A percentile compares a stretch with the other conserved stretches of the same genome.
phyloP scores from a whole-genome alignment of 805 yeast genomes.

The Metschnikowia borealis region DNA sequence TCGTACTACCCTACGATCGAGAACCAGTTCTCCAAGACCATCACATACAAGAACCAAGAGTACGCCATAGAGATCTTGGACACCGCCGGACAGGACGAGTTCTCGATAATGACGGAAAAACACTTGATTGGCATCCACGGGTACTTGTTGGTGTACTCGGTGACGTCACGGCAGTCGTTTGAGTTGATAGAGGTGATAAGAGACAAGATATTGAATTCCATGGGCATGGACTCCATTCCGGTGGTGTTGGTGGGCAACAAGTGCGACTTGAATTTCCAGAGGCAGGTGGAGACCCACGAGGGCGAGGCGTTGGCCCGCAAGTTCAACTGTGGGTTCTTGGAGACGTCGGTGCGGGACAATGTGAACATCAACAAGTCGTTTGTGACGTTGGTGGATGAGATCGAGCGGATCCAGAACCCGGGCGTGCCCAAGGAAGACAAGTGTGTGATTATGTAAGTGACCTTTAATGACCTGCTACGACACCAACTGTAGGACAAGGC shows the following conservation, averaged over 20 bases:
- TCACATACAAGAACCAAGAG: slow-evolving; percentile 66
- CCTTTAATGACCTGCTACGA: neutral
- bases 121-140: slow-evolving; percentile 82
- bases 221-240: slow-evolving; percentile 47
- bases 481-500: neutral
- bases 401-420: slow-evolving; percentile 61
- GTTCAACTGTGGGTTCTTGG: slow-evolving; percentile 45
- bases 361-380: slow-evolving; percentile 50
- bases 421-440: slow-evolving; percentile 43
- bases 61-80: slow-evolving; percentile 82
- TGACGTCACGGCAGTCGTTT: slow-evolving; percentile 72
- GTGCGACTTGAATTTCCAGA: slow-evolving; percentile 17
- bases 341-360: slow-evolving; percentile 48
- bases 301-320: slow-evolving; percentile 40
- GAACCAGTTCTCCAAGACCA: slow-evolving; percentile 70
- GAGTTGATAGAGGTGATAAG: slow-evolving; percentile 72
- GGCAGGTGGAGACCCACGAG: slow-evolving; percentile 21
- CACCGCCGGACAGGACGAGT: slow-evolving; percentile 93
- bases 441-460: slow-evolving; percentile 43
- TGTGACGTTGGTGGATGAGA: slow-evolving; percentile 51
- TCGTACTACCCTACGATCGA: slow-evolving; percentile 89
- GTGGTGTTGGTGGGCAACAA: slow-evolving; percentile 35
- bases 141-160: slow-evolving; percentile 75
- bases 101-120: slow-evolving; percentile 72
- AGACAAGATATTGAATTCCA: slow-evolving; percentile 75